A percentile compares a stretch with the other conserved stretches of the same genome.
phyloP scores from a whole-genome alignment of 2,329 filamentous ascomycete species.

The Beauveria medogensis region DNA sequence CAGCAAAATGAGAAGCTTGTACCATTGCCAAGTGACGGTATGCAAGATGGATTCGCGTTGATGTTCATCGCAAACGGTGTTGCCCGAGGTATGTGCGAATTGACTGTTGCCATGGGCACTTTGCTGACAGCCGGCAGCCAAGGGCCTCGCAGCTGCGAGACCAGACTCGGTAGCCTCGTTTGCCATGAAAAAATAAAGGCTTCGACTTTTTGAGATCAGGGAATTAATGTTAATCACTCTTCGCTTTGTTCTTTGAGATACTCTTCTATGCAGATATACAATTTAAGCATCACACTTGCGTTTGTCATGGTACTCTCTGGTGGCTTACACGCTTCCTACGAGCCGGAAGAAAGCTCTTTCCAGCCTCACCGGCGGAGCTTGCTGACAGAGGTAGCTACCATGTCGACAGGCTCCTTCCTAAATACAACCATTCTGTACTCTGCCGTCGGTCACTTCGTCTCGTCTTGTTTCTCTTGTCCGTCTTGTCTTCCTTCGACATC shows the following conservation, averaged over 20 bases:
- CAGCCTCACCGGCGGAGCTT: background rate
- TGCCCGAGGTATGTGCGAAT: background rate
- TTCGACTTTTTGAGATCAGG: background rate
- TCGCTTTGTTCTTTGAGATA: background rate
- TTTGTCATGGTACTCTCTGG: background rate
- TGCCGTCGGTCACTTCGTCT: background rate
- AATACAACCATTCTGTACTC: background rate
- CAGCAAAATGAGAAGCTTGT: background rate
- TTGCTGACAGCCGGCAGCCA: slow-evolving; percentile 2
- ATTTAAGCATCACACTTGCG: background rate
- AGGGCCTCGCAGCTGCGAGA: background rate
- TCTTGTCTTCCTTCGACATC: slow-evolving; percentile 2
- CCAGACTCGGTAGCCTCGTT: background rate
- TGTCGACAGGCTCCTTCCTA: background rate
- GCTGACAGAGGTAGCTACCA: background rate
- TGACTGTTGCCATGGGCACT: background rate
- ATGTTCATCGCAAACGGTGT: background rate
- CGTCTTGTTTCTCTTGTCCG: background rate
- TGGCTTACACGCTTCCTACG: background rate
- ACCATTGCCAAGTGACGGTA: background rate
- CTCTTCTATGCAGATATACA: background rate
- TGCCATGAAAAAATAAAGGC: background rate
- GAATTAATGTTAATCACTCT: background rate
- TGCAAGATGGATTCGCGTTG: background rate
- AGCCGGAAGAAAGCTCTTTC: background rate